Evolutionary conservation across 1,284 basidiomycete genomes (phyloP), one percentile per base, ranked within the genome.

Genomic region (Filobasidium uniguttulatum): DNA sequence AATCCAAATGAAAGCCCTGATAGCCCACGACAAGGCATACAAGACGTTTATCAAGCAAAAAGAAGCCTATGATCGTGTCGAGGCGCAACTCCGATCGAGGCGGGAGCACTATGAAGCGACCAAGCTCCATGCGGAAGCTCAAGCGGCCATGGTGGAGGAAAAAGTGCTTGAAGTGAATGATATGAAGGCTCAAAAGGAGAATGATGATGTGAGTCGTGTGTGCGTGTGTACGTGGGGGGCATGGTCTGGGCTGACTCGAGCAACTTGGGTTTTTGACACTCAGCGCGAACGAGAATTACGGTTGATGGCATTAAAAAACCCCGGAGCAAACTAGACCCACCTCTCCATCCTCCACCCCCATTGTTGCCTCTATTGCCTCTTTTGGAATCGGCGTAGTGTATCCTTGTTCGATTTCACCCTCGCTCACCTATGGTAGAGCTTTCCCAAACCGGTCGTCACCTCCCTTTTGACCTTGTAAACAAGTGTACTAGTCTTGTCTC

Each of bases 91-190:
- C 43, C 58, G 63, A 44, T 65, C 65, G 36, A 64, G 62, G 33
- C 66, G 68, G 58, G 64, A 66, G 49, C 66, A 69, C 53, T 69
- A 65, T 46, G 66, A 67, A n/a, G n/a, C n/a, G 25, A 46, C 55
- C 30, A 57, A 56, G 48, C 53, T 58, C 36, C 56, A 57, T 34
- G 57, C 59, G 10, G 45, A 50, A 23, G 38, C 53, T 19, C 56
- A 57, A 48, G 62, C 58, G 3, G 56, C 56, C 44, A 46, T 57
- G 9, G 44, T 64, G 12, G 53, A 41, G 8, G 48, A 49, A 36
- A 66, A 70, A 59, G 66, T 65, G 8, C 61, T 67, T 52, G 70
- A 72, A 49, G 61, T 71, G 31, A 71, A 72, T 52, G 66, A 70
- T 54, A 53, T 71, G 28, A 59, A 69, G 48, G 64, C 61, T 9